These are phyloP conservation scores for Diophrys sp. DNA, from an alignment of 73 alveolate genomes.

Conservation along the genomic window DNA sequence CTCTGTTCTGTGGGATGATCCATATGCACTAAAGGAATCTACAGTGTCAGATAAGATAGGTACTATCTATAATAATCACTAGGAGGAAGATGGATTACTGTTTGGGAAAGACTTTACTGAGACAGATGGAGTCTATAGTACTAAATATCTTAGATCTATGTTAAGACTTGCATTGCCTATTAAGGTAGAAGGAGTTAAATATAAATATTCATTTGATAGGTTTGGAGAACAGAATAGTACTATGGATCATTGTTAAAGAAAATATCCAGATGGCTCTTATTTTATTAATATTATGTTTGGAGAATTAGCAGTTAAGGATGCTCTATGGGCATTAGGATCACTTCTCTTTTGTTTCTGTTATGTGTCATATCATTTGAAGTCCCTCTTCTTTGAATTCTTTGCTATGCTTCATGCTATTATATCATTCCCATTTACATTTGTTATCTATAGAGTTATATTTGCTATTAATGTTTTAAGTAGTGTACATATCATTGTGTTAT, in stretches of 20 bases:
- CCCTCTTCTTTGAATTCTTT: not conserved
- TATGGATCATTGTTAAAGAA: not conserved
- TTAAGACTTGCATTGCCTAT: slow-evolving; percentile 2
- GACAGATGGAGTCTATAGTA: not conserved
- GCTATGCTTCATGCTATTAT: not conserved
- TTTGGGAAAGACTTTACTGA: not conserved
- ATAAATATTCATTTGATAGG: not conserved
- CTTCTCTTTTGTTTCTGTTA: not conserved
- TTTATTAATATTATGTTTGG: too few relatives aligned
- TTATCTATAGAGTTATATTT: slow-evolving; percentile 18
- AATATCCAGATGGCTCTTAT: too few relatives aligned
- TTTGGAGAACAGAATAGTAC: not conserved
- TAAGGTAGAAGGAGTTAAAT: slow-evolving; percentile 1
- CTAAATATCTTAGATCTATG: not conserved
- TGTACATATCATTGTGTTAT: slow-evolving; percentile 50
- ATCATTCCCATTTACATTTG: slow-evolving; percentile 25
- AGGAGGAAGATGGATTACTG: not conserved
- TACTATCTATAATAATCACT: not conserved
- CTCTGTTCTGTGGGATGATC: not conserved
- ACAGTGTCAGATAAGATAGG: not conserved
- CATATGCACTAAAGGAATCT: not conserved
- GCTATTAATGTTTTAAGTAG: slow-evolving; percentile 22
- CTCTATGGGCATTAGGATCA: slow-evolving; percentile 11
- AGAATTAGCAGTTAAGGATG: too few relatives aligned
- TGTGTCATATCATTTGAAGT: slow-evolving; percentile 1